phyloP scores from a whole-genome alignment of 2,329 filamentous ascomycete species.

The Cladosporium sp. region DNA sequence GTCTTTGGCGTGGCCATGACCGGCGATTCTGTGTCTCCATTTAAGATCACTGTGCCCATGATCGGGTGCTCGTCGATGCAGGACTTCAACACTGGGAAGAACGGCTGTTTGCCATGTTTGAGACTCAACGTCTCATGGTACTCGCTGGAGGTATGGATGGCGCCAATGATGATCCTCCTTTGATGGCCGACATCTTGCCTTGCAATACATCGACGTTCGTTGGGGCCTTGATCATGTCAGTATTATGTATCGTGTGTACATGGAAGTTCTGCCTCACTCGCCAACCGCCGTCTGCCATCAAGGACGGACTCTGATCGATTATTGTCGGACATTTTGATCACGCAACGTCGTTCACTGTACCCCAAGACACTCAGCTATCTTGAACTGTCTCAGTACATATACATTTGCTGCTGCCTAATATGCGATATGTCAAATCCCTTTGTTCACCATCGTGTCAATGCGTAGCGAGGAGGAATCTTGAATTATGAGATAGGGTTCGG shows the following conservation, averaged over 20 bases:
- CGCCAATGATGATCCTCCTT: conserved; percentile 43
- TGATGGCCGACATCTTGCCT: conserved; percentile 46
- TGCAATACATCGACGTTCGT: conserved; percentile 45
- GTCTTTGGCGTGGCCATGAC: conserved; percentile 34
- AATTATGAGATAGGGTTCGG: neutral
- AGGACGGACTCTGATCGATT: neutral
- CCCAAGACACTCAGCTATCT: neutral
- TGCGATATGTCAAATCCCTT: neutral
- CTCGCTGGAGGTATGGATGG: conserved; percentile 32
- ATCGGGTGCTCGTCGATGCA: conserved; percentile 44
- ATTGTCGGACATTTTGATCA: neutral
- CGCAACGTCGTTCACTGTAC: neutral
- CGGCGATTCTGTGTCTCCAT: conserved; percentile 41
- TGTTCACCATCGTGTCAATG: neutral
- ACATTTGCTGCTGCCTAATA: neutral
- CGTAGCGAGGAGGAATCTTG: neutral
- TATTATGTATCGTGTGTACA: neutral
- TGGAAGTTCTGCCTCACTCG: neutral
- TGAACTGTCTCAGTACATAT: neutral
- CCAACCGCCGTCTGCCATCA: neutral
- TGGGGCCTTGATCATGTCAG: conserved; percentile 35
- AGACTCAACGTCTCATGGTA: conserved; percentile 25
- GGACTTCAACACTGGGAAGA: conserved; percentile 34
- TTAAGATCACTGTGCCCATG: conserved; percentile 40
- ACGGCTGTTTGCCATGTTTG: conserved; percentile 19